phyloP scores from a whole-genome alignment of 495 filamentous ascomycete species.

The Jackrogersella minutella region DNA sequence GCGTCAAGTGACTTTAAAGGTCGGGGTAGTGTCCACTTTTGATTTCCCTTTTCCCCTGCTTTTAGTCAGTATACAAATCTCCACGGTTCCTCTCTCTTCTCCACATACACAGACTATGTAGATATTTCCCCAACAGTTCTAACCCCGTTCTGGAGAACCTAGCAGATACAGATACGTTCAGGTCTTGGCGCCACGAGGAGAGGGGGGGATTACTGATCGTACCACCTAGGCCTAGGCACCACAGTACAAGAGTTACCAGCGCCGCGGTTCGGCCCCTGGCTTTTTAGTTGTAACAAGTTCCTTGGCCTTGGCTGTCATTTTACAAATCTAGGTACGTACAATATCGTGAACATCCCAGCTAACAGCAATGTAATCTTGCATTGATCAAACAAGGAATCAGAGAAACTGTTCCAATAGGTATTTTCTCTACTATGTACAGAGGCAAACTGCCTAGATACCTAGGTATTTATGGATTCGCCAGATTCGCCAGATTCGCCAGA shows the following conservation, averaged over 20 bases:
- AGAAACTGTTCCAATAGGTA: neutral
- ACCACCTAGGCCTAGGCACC: neutral
- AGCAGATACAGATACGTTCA: slow-evolving; percentile 11
- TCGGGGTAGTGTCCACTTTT: slow-evolving; percentile 27
- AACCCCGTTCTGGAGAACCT: slow-evolving; percentile 21
- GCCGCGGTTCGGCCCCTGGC: slow-evolving; percentile 30
- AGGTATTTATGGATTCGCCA: neutral
- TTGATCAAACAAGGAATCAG: neutral
- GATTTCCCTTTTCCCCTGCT: neutral
- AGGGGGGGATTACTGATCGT: neutral
- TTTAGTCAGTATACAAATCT: slow-evolving; percentile 4
- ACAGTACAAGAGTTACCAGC: slow-evolving; percentile 7
- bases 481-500: no score
- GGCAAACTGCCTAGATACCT: no score
- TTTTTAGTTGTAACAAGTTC: neutral
- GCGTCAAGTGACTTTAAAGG: slow-evolving; percentile 12
- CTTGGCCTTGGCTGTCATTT: slow-evolving; percentile 3
- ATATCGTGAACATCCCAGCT: no score
- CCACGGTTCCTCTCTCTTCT: slow-evolving; percentile 10
- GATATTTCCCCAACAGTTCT: neutral
- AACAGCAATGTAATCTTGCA: neutral
- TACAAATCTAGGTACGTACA: neutral
- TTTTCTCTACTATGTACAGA: neutral
- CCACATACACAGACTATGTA: no score
- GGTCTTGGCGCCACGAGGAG: slow-evolving; percentile 20